Base-by-base conservation (phyloP, 805 yeast species). In the Candida anglica region DNA sequence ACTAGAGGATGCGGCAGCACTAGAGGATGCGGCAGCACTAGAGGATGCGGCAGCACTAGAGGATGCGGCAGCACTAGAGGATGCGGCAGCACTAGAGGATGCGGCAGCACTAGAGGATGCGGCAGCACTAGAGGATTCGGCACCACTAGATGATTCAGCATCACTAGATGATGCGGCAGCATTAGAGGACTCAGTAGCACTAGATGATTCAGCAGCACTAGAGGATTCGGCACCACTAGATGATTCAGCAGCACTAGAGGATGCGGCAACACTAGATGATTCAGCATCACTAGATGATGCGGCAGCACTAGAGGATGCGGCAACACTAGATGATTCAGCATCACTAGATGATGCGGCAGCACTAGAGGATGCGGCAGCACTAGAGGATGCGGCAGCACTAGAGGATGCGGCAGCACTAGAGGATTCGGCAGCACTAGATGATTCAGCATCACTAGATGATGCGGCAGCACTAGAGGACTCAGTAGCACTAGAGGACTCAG, bases 361-460 rank as follows among this genome's bases (percentile, higher is more conserved):
- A 17, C 30, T 21, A 6, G 37, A 20, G 31, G 29, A 15, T n/a
- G 22, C 15, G 13, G 28, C 20, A 5, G 24, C 15, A 17, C 15
- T 14, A 8, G 32, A 28, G 5, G 32, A 28, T 5, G 14, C 8
- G 11, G 27, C 6, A 5, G 7, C 20, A 6, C 27, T n/a, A 3
- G 37, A 15, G 6, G 28, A n/a, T 7, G 17, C 26, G 10, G 19
- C 13, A 15, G 39, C 32, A 6, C 27, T n/a, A 16, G 16, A n/a
- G 5, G 36, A 25, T n/a, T 11, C 14, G 6, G 15, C 21, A 5
- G 15, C 27, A n/a, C 9, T 25, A n/a, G 27, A 25, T 6, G 28
- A 6, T 5, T 27, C 6, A 6, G 28, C 18, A 6, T 11, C 15
- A 10, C 20, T 19, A 6, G 37, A 28, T 10, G 33, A 15, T 15